Base-by-base conservation (phyloP, 2,329 filamentous ascomycete species). In the Hymenoscyphus albidus region DNA sequence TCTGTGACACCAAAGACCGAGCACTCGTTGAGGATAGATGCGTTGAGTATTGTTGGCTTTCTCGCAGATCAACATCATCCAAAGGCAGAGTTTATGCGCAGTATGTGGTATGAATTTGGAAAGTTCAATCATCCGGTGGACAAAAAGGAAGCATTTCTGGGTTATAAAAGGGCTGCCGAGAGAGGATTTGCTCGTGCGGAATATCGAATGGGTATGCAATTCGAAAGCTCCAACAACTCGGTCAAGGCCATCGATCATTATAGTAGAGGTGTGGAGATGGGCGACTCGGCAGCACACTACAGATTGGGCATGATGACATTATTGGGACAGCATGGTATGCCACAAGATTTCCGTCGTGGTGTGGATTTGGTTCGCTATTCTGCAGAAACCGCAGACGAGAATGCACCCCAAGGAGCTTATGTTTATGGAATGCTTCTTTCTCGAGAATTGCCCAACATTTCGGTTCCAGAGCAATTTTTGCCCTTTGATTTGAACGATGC, bases 131-230 rank as follows among this genome's bases (percentile, higher is more conserved):
- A 89, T 77, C 87, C 93, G 35, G 83, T 93, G 66, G 95, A 99
- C 80, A 97, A 96, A 80, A 93, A 94, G 73, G 94, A 97, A 78
- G 94, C 95, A 7, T 98, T 96, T 76, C 80, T 88, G 67, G 91
- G 90, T 72, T 99, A 98, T 78, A 87, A 88, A 67, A 84, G 89
- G 72, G 91, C 95, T n/a, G 90, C 92, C 38, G 90, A 93, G 71
- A 88, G 91, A 71, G 92, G 92, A 64, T 96, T 93, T 78, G 87
- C 89, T 27, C 85, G 95, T 71, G 93, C 95, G 22, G 92, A 98
- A 77, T 99, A 99, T 77, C 88, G 95, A 58, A 96, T 99, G 79
- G 95, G 95, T 68, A 99, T 98, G 94, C 90, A 97, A 64, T 98
- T 93, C 76, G 95, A 99, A 78, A 93, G 91, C 76, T 94, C 93